Evolutionary conservation across 192 early-diverging fungal species (phyloP).

Genomic region (Neocallimastix lanati): DNA sequence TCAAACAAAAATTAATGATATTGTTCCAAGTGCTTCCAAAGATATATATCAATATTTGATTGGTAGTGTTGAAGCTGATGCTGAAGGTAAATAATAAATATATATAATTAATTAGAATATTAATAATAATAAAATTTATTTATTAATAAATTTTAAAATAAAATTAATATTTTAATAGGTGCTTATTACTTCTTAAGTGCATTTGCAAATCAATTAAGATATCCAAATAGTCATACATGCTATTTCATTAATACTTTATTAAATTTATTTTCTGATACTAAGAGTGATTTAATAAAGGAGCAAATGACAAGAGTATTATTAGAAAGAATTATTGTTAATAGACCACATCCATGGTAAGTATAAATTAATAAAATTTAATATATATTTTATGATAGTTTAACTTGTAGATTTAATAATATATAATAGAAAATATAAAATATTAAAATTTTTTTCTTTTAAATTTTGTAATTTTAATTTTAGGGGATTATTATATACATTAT

Average conservation of each 20-base stretch:
- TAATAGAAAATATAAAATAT: too few species aligned
- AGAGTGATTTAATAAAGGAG: conserved; percentile 71
- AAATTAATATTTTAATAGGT: conserved; percentile 19
- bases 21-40: conserved; percentile 36
- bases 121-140: not conserved
- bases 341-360: conserved; percentile 86
- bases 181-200: conserved; percentile 79
- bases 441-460: too few species aligned
- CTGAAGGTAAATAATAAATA: conserved; percentile 38
- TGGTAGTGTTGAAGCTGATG: conserved; percentile 53
- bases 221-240: conserved; percentile 91
- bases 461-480: not conserved
- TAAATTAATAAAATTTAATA: not conserved
- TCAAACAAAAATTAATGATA: conserved; percentile 7
- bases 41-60: conserved; percentile 69
- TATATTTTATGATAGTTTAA: too few species aligned
- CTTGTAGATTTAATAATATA: too few species aligned
- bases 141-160: conserved; percentile 2
- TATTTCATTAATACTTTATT: conserved; percentile 80
- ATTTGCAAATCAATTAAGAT: conserved; percentile 90
- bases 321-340: conserved; percentile 86
- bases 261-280: conserved; percentile 63
- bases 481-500: not conserved
- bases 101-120: too few species aligned
- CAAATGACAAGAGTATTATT: conserved; percentile 88